These are phyloP conservation scores for Rhizoclosmatium globosum DNA, from an alignment of 192 early-diverging fungal species.

Conservation along the genomic window DNA sequence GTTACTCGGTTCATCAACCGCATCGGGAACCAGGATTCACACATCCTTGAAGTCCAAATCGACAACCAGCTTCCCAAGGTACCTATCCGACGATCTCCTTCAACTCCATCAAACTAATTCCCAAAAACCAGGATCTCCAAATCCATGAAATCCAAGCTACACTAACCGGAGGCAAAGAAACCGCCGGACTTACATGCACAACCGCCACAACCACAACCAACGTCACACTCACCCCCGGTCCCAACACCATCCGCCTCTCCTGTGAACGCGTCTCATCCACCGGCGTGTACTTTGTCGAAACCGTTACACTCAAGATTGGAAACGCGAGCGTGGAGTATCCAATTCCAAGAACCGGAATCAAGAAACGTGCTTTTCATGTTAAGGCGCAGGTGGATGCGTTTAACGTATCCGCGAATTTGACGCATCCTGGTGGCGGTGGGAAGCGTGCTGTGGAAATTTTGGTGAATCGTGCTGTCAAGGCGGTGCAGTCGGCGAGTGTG, in stretches of 20 bases:
- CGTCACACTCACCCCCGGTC: slow-evolving; percentile 1
- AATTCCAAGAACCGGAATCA: slow-evolving; percentile 40
- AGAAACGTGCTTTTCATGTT: slow-evolving; percentile 6
- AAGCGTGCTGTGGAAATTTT: neutral
- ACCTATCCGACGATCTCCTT: neutral
- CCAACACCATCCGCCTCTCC: slow-evolving; percentile 1
- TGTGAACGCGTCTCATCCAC: slow-evolving; percentile 51
- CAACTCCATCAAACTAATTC: too few species aligned
- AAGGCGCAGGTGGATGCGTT: neutral
- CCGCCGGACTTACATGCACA: slow-evolving; percentile 15
- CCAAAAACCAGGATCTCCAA: slow-evolving; percentile 29
- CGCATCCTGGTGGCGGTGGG: neutral
- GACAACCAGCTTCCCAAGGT: slow-evolving; percentile 69
- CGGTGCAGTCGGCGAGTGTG: neutral
- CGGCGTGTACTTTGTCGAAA: slow-evolving; percentile 68
- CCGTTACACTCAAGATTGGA: slow-evolving; percentile 61
- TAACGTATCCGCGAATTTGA: neutral
- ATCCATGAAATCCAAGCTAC: slow-evolving; percentile 50
- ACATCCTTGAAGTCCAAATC: slow-evolving; percentile 60
- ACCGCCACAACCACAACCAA: neutral
- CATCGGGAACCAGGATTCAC: slow-evolving; percentile 61
- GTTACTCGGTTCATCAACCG: slow-evolving; percentile 67
- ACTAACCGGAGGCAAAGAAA: slow-evolving; percentile 5
- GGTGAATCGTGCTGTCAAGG: neutral
- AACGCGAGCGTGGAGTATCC: slow-evolving; percentile 58